phyloP scores from a whole-genome alignment of 2,329 filamentous ascomycete species.

The Alternaria ventricosa region DNA sequence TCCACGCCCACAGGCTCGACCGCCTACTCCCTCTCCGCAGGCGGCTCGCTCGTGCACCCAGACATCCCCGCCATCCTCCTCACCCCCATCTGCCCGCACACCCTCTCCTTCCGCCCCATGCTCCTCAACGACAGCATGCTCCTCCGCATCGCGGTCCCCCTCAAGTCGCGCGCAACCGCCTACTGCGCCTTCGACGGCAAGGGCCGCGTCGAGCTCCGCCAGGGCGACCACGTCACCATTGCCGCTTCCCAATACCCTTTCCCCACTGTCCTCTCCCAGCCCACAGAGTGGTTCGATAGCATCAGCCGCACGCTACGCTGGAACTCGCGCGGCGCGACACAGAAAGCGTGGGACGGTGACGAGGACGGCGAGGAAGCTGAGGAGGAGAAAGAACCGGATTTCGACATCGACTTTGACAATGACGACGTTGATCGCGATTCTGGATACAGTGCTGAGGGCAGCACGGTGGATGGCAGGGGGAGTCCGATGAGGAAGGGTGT shows the following conservation, averaged over 20 bases:
- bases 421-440: constrained; percentile 55
- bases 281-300: constrained; percentile 95
- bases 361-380: constrained; percentile 55
- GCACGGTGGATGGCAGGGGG: constrained; percentile 40
- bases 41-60: constrained; percentile 92
- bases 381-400: constrained; percentile 64
- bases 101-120: constrained; percentile 96
- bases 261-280: constrained; percentile 89
- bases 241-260: constrained; percentile 96
- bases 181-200: constrained; percentile 99
- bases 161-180: constrained; percentile 84
- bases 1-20: constrained; percentile 90
- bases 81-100: constrained; percentile 97
- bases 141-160: constrained; percentile 85
- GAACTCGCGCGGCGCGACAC: constrained; percentile 91
- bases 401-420: constrained; percentile 97
- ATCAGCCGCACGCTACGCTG: constrained; percentile 90
- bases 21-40: constrained; percentile 94
- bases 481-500: constrained; percentile 47
- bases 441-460: constrained; percentile 49
- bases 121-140: constrained; percentile 94
- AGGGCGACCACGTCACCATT: constrained; percentile 95
- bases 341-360: constrained; percentile 76
- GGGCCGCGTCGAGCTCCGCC: constrained; percentile 87
- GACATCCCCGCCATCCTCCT: constrained; percentile 96